Evolutionary conservation across 73 alveolate genomes (phyloP).

Genomic region (Paraurostyla sp.): DNA sequence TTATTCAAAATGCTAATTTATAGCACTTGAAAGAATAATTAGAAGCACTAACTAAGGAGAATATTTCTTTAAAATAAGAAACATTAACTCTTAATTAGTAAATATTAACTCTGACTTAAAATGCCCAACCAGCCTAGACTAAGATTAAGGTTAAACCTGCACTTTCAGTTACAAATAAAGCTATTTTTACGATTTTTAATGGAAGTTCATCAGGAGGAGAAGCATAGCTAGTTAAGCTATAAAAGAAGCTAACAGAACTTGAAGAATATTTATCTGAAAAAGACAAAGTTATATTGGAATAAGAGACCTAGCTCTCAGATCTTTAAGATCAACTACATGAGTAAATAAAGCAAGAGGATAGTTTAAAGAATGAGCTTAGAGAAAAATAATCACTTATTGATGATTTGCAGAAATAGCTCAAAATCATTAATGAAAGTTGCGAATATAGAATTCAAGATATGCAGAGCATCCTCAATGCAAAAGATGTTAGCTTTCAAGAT

Average conservation of each 20-base stretch:
- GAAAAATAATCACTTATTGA: constrained; percentile 4
- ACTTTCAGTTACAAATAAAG: too few relatives aligned
- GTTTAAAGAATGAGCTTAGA: neutral
- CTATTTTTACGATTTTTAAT: too few relatives aligned
- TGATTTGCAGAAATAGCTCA: neutral
- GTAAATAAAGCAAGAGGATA: neutral
- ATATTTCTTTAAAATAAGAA: neutral
- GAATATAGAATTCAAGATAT: constrained; percentile 16
- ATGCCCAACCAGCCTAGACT: too few relatives aligned
- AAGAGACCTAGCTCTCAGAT: constrained; percentile 10
- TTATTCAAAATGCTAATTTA: neutral
- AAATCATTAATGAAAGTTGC: neutral
- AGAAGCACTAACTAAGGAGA: neutral
- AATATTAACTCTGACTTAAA: neutral
- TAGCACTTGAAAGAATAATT: neutral
- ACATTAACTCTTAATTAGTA: neutral
- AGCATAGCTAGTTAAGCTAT: neutral
- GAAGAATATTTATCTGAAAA: constrained; percentile 6
- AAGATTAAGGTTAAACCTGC: too few relatives aligned
- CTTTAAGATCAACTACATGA: neutral
- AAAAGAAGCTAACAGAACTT: constrained; percentile 12
- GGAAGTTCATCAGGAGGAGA: neutral
- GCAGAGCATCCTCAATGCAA: neutral
- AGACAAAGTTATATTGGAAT: constrained; percentile 26
- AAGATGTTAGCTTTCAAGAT: neutral